Evolutionary conservation across 139 green algal genomes (phyloP).

Genomic region (Medakamo hakoo): DNA sequence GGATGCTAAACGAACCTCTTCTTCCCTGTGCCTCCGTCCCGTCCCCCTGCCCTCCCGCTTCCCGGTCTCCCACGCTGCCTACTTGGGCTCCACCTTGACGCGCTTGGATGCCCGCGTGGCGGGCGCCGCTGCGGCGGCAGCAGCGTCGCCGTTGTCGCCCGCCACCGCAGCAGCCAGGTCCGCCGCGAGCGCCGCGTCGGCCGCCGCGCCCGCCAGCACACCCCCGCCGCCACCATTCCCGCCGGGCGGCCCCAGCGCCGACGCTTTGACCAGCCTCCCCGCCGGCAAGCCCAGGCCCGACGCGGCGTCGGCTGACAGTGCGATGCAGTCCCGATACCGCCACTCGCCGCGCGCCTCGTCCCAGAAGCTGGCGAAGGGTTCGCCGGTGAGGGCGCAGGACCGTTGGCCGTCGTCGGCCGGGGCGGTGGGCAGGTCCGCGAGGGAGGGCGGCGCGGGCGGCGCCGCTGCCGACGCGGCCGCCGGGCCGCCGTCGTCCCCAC

Average conservation of each 20-base stretch:
- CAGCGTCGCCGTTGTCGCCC: not conserved
- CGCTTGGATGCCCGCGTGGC: not conserved
- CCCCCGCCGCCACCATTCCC: not conserved
- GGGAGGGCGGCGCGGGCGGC: no score
- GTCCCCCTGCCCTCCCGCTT: no score
- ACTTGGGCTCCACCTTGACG: not conserved
- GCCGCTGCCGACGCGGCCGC: not conserved
- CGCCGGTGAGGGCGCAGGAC: slow-evolving; percentile 31
- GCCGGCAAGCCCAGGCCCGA: not conserved
- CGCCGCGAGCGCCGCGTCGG: not conserved
- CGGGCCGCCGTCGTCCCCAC: not conserved
- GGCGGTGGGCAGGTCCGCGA: not conserved
- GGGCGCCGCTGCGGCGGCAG: not conserved
- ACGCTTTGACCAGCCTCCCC: not conserved
- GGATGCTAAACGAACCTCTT: no score
- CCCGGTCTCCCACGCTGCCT: not conserved
- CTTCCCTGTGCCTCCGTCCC: no score
- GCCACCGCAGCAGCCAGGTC: not conserved
- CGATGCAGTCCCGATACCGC: slow-evolving; percentile 24
- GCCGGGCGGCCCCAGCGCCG: no score
- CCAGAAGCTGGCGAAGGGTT: slow-evolving; percentile 35
- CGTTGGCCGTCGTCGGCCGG: slow-evolving; percentile 28
- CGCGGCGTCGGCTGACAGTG: slow-evolving; percentile 10
- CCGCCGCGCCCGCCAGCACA: not conserved
- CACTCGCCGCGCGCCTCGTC: slow-evolving; percentile 31